These are phyloP conservation scores for Globisporangium lucens DNA, from an alignment of 352 stramenopile genomes.

Conservation along the genomic window DNA sequence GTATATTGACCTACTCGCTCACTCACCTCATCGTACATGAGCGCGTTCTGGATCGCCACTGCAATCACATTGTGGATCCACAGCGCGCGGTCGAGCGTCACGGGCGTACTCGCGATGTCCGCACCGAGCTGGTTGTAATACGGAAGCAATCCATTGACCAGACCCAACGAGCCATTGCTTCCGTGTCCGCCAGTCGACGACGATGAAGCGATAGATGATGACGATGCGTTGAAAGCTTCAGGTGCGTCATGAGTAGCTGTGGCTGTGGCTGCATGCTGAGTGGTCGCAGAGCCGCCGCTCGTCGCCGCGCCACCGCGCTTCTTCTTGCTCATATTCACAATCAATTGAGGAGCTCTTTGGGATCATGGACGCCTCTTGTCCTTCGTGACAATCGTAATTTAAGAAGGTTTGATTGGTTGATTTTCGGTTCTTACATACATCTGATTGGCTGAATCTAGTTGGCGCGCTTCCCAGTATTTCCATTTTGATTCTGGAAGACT, in stretches of 20 bases:
- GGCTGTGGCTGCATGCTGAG: slow-evolving; percentile 5
- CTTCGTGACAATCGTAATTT: background rate
- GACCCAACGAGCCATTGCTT: background rate
- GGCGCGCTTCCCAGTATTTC: background rate
- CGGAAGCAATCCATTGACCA: background rate
- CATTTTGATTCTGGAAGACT: slow-evolving; percentile 4
- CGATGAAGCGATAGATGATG: background rate
- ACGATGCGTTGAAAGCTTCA: background rate
- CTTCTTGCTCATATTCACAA: slow-evolving; percentile 40
- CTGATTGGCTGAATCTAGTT: slow-evolving; percentile 1
- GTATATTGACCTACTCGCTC: background rate
- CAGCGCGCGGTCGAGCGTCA: slow-evolving; percentile 28
- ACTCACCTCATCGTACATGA: slow-evolving; percentile 45
- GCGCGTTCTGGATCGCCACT: slow-evolving; percentile 32
- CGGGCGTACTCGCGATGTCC: slow-evolving; percentile 17
- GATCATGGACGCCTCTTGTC: background rate
- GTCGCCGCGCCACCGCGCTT: slow-evolving; percentile 17
- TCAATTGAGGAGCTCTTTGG: slow-evolving; percentile 5
- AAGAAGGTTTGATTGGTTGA: background rate
- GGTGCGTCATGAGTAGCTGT: background rate
- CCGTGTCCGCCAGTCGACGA: background rate
- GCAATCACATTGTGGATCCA: slow-evolving; percentile 37
- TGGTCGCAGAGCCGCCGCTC: background rate
- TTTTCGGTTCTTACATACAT: background rate
- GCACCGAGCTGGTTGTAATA: slow-evolving; percentile 18